Evolutionary conservation across 352 stramenopile species (phyloP), one percentile per base, ranked within the genome.

Genomic region (Globisporangium sylvaticum): DNA sequence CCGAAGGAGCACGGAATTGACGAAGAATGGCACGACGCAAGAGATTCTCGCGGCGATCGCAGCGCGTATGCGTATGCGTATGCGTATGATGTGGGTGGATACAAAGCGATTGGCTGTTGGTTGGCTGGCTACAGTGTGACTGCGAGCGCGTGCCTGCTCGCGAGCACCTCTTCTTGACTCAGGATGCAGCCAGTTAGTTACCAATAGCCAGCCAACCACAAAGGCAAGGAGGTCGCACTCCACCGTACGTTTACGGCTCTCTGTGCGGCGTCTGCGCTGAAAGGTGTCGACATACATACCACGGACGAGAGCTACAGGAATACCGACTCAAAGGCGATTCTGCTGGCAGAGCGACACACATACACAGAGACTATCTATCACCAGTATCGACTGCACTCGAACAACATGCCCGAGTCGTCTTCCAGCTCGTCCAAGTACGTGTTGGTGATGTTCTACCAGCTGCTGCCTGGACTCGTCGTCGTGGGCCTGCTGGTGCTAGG

Each of bases 391-490:
- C n/a, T n/a, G n/a, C n/a, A n/a, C n/a, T n/a, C n/a, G n/a, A n/a
- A n/a, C n/a, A n/a, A n/a, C n/a, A 62, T 62, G 57, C 7, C 57
- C 20, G 56, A 52, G 24, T n/a, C 52, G 52, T 58, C 52, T 1
- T 34, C 52, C 18, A 50, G 42, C 54, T 39, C 54, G 54, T 29
- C 14, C 54, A 59, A 59, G 6, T 18, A 1, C 22, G 62, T 77
- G 71, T 52, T 75, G 46, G 79, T 75, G 24, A 73, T 88, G 79
- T 44, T 88, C 24, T 88, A 90, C 63, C 81, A 90, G 70, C 27
- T 58, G 5, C 27, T 58, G 1, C 53, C 53, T 18, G 53, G 53
- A 2, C 20, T 58, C 53, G 32, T 58, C 53, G 78, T 72, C 46
- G 65, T 83, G 32, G 77, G 81, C 42, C 83, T 86, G 75, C 34